Percentiles rank a stretch among this genome's conserved stretches.
Conservation (phyloP, 345 rosid species). For the Pistacia integerrima region DNA sequence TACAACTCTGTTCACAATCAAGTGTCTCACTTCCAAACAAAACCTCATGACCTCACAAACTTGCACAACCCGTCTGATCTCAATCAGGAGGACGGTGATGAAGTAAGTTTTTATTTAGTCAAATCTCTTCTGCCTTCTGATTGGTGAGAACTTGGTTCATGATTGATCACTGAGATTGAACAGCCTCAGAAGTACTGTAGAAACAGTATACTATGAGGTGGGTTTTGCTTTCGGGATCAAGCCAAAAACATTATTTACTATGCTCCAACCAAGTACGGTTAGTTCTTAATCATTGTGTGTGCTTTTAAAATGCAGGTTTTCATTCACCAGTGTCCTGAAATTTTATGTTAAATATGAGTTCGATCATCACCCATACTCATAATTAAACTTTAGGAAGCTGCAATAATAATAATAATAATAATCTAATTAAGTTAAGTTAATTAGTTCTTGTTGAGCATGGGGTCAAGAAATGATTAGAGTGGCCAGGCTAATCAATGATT, state of each 20-base stretch:
- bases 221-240: background rate
- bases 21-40: background rate
- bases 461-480: background rate
- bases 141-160: background rate
- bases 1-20: background rate
- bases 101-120: background rate
- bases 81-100: background rate
- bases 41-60: constrained; percentile 5
- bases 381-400: background rate
- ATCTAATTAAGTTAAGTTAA: too few relatives aligned
- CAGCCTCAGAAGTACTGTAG: background rate
- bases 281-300: background rate
- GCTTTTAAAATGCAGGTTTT: too few relatives aligned
- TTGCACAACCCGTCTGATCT: constrained; percentile 16
- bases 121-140: background rate
- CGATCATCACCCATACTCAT: background rate
- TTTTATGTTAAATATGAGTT: background rate
- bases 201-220: background rate
- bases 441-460: too few relatives aligned
- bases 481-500: background rate
- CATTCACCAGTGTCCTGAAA: too few relatives aligned
- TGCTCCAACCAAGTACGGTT: background rate
- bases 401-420: too few relatives aligned
- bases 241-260: background rate
- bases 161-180: constrained; percentile 1